phyloP scores from a whole-genome alignment of 106 monocot genomes.

The Xerophyta viscosa region DNA sequence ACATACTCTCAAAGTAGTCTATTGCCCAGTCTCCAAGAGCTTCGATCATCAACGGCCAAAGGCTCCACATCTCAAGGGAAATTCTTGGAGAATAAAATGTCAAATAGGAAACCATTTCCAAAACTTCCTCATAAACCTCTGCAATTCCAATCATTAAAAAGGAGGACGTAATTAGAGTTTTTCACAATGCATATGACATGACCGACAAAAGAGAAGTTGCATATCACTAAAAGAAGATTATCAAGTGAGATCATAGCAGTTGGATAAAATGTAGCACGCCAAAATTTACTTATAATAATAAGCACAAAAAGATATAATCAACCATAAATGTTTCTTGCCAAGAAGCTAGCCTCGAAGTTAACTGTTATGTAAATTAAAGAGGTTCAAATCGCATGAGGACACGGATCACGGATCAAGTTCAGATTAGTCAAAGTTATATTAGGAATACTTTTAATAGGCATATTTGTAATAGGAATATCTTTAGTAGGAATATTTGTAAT shows the following conservation, averaged over 20 bases:
- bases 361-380: too few relatives aligned
- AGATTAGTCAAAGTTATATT: too few relatives aligned
- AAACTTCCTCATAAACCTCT: constrained; percentile 98
- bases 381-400: too few relatives aligned
- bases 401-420: too few relatives aligned
- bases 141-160: not conserved
- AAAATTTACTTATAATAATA: too few relatives aligned
- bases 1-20: constrained; percentile 96
- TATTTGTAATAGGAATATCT: too few relatives aligned
- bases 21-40: constrained; percentile 96
- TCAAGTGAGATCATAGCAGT: not conserved
- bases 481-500: too few relatives aligned
- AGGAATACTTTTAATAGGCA: too few relatives aligned
- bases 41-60: constrained; percentile 95
- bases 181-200: not conserved
- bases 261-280: not conserved
- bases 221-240: not conserved
- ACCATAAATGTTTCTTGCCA: too few relatives aligned
- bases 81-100: constrained; percentile 95
- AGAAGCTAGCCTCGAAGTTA: too few relatives aligned
- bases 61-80: constrained; percentile 96
- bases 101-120: constrained; percentile 98
- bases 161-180: not conserved
- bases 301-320: too few relatives aligned
- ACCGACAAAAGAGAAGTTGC: not conserved